A percentile compares a stretch with the other conserved stretches of the same genome.
Evolutionary conservation across 441 rosid genomes (phyloP).

Genomic region (Erodium trifolium): DNA sequence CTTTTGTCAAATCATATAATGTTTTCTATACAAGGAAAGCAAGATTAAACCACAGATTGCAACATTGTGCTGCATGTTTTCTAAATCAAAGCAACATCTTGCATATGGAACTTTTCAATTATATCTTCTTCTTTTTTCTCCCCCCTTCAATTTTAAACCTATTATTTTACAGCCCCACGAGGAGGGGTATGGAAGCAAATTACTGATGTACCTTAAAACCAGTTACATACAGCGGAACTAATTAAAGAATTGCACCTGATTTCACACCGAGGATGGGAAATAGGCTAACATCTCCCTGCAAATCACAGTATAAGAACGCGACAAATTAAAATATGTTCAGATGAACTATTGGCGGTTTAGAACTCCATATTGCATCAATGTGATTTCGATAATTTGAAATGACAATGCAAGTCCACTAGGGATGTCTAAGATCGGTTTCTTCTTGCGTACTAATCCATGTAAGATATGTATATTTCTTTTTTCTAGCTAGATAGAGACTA

Average conservation of each 20-base stretch:
- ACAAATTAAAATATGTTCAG: not conserved
- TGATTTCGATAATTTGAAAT: not conserved
- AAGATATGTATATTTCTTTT: not conserved
- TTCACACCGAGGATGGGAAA: slow-evolving; percentile 24
- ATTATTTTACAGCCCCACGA: slow-evolving; percentile 42
- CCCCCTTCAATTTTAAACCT: not conserved
- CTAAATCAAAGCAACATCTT: slow-evolving; percentile 27
- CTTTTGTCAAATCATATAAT: slow-evolving; percentile 15
- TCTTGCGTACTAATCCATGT: too few relatives aligned
- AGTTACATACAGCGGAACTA: slow-evolving; percentile 46
- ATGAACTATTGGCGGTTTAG: not conserved
- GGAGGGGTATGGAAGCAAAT: slow-evolving; percentile 21
- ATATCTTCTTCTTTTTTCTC: slow-evolving; percentile 16
- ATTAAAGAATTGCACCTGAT: slow-evolving; percentile 48
- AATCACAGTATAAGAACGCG: slow-evolving; percentile 2
- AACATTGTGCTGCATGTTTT: slow-evolving; percentile 25
- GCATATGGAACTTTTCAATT: slow-evolving; percentile 17
- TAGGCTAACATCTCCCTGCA: slow-evolving; percentile 37
- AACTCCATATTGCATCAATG: not conserved
- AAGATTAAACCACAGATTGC: slow-evolving; percentile 16
- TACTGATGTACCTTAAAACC: slow-evolving; percentile 31
- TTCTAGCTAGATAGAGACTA: not conserved
- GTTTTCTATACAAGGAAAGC: slow-evolving; percentile 28
- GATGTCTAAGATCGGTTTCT: not conserved
- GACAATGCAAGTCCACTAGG: not conserved